Conservation (phyloP, 2,329 filamentous ascomycete species). For the Penicillium sp. region DNA sequence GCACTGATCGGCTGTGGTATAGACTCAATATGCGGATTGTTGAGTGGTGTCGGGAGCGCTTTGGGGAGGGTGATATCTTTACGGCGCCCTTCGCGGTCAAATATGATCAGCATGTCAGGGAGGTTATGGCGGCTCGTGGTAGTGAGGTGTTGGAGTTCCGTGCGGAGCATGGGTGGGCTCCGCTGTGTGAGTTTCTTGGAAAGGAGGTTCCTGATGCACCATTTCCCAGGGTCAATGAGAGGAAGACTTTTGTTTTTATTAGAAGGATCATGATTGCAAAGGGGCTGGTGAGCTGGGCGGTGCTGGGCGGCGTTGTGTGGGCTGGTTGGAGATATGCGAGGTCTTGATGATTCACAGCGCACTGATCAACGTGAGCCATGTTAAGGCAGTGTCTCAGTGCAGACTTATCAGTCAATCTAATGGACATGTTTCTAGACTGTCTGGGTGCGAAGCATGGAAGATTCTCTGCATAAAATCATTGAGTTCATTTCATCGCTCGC, state of each 20-base stretch:
- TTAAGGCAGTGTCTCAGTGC: no score
- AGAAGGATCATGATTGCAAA: slow-evolving; percentile 5
- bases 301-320: slow-evolving; percentile 2
- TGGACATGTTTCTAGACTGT: no score
- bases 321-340: neutral
- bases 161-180: slow-evolving; percentile 10
- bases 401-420: no score
- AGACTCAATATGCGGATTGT: slow-evolving; percentile 9
- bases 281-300: slow-evolving; percentile 5
- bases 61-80: neutral
- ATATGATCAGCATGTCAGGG: slow-evolving; percentile 6
- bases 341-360: neutral
- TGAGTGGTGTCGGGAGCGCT: slow-evolving; percentile 1
- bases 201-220: neutral
- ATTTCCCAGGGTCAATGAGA: slow-evolving; percentile 8
- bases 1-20: slow-evolving; percentile 7
- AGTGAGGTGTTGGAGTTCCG: slow-evolving; percentile 3
- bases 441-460: no score
- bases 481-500: no score
- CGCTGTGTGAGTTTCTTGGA: slow-evolving; percentile 6
- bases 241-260: slow-evolving; percentile 3
- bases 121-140: neutral
- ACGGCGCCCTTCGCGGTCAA: neutral
- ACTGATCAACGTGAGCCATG: no score
- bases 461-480: no score